Conservation (phyloP, 176 grass and related monocot species). For the Cymbopogon citratus region DNA sequence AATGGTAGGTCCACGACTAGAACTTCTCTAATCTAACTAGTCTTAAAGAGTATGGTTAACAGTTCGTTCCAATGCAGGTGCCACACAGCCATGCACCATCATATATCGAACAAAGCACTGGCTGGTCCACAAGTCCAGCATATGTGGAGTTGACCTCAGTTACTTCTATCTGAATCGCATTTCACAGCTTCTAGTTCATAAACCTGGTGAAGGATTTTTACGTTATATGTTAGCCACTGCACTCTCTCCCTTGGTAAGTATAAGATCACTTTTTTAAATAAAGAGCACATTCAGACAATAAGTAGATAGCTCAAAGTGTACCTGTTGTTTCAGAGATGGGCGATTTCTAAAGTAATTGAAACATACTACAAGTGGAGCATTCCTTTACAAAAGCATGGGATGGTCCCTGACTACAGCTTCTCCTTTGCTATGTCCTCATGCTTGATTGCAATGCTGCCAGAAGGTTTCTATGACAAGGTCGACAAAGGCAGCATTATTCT, state of each 20-base stretch:
- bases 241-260: constrained; percentile 63
- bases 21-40: neutral
- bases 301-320: constrained; percentile 7
- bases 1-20: constrained; percentile 46
- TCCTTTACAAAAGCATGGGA: constrained; percentile 74
- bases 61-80: constrained; percentile 39
- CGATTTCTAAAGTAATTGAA: constrained; percentile 58
- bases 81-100: constrained; percentile 62
- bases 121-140: constrained; percentile 41
- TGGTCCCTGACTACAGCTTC: constrained; percentile 94
- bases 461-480: constrained; percentile 76
- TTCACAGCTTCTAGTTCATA: constrained; percentile 72
- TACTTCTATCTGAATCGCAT: constrained; percentile 72
- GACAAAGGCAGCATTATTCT: constrained; percentile 82
- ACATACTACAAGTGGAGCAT: constrained; percentile 50
- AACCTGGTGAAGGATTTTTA: constrained; percentile 77
- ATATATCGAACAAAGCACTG: constrained; percentile 68
- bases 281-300: constrained; percentile 5
- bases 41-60: neutral
- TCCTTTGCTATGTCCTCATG: constrained; percentile 59
- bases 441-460: constrained; percentile 65
- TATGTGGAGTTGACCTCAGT: constrained; percentile 46
- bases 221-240: constrained; percentile 44
- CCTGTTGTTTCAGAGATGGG: constrained; percentile 67
- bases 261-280: neutral